phyloP scores from a whole-genome alignment of 768 basidiomycete species.

The Amanita rubescens region DNA sequence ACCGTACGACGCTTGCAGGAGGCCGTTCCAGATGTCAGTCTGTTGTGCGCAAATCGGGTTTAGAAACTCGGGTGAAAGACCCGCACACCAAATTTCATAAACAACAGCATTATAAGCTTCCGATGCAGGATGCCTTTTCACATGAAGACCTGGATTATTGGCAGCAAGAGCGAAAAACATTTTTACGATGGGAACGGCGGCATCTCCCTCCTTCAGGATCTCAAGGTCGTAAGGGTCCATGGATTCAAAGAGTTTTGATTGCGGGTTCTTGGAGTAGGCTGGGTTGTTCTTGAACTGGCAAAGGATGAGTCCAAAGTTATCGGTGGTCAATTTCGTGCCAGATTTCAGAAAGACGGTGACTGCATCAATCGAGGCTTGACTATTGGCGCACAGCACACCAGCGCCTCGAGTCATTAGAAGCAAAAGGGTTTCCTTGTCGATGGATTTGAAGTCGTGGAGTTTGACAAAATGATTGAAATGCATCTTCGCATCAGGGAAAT shows the following conservation, averaged over 20 bases:
- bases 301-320: too few species aligned
- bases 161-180: slow-evolving; percentile 20
- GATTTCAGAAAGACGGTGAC: not conserved
- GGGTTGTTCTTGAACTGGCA: not conserved
- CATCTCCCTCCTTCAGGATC: not conserved
- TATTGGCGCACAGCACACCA: not conserved
- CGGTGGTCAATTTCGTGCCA: not conserved
- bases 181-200: slow-evolving; percentile 14
- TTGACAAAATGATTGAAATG: too few species aligned
- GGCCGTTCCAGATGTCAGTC: not conserved
- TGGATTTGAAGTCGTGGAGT: slow-evolving; percentile 2
- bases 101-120: slow-evolving; percentile 8
- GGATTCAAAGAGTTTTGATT: too few species aligned
- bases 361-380: not conserved
- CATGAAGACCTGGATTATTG: too few species aligned
- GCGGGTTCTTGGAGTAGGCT: not conserved
- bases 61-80: slow-evolving; percentile 10
- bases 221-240: not conserved
- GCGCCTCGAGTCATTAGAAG: too few species aligned
- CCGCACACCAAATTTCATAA: slow-evolving; percentile 13
- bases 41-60: not conserved
- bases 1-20: too few species aligned
- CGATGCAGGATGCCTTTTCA: not conserved
- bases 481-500: not conserved
- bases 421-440: slow-evolving; percentile 15